Conservation (phyloP, 2,329 filamentous ascomycete species). For the Alternaria postmessia region DNA sequence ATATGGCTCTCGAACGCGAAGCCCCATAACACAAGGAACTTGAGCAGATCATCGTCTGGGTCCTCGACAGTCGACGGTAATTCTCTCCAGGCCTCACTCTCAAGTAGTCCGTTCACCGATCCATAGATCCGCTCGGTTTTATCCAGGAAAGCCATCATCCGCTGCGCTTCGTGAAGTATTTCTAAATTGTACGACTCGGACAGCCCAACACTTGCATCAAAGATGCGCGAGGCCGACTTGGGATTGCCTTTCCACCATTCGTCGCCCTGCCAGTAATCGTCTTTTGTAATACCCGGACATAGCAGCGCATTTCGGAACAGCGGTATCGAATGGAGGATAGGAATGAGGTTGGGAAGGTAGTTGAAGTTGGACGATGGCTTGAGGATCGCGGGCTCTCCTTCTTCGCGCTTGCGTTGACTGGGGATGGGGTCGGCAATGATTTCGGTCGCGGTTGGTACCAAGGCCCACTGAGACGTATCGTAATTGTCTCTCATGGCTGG, state of each 20-base stretch:
- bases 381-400: slow-evolving; percentile 64
- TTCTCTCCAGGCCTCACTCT: slow-evolving; percentile 51
- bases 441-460: slow-evolving; percentile 60
- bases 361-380: slow-evolving; percentile 62
- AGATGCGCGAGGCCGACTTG: slow-evolving; percentile 59
- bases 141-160: slow-evolving; percentile 69
- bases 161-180: slow-evolving; percentile 65
- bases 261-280: slow-evolving; percentile 63
- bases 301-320: slow-evolving; percentile 65
- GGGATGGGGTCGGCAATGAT: slow-evolving; percentile 64
- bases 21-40: slow-evolving; percentile 61
- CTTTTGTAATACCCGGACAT: slow-evolving; percentile 53
- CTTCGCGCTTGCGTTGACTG: slow-evolving; percentile 55
- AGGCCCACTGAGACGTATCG: slow-evolving; percentile 63
- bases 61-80: slow-evolving; percentile 24
- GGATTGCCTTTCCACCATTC: slow-evolving; percentile 70
- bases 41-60: slow-evolving; percentile 51
- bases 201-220: slow-evolving; percentile 52
- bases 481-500: slow-evolving; percentile 64
- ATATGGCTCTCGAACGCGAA: slow-evolving; percentile 54
- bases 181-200: slow-evolving; percentile 45
- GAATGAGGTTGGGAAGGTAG: slow-evolving; percentile 66
- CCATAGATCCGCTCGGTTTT: slow-evolving; percentile 66
- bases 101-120: slow-evolving; percentile 60
- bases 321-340: slow-evolving; percentile 69